These are phyloP conservation scores for Megacollybia marginata DNA, from an alignment of 768 basidiomycete species.

Conservation along the genomic window DNA sequence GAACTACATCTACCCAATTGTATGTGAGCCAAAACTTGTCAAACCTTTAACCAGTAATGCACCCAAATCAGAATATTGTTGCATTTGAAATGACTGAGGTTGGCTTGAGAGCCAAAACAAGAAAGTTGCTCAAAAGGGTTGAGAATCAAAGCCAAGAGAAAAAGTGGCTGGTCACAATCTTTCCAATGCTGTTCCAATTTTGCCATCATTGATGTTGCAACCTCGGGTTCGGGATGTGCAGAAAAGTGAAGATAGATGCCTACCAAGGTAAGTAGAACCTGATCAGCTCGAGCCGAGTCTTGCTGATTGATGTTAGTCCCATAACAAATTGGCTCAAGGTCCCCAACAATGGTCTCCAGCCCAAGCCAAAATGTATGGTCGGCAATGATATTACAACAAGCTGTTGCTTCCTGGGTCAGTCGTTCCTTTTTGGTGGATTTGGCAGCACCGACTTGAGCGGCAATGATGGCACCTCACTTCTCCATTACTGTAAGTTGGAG, in stretches of 20 bases:
- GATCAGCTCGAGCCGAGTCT: slow-evolving; percentile 2
- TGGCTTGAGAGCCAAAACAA: slow-evolving; percentile 1
- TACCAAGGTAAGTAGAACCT: slow-evolving; percentile 3
- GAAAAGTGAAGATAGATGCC: slow-evolving; percentile 6
- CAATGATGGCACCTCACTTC: slow-evolving; percentile 1
- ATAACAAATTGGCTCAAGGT: slow-evolving; percentile 8
- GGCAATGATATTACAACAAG: not conserved
- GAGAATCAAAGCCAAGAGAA: slow-evolving; percentile 2
- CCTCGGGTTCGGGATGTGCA: not conserved
- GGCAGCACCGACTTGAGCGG: slow-evolving; percentile 6
- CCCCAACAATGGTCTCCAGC: slow-evolving; percentile 1
- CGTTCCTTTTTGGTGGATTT: not conserved
- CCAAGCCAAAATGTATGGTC: slow-evolving; percentile 2
- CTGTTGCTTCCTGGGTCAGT: not conserved
- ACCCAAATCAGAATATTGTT: not conserved
- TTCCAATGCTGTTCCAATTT: slow-evolving; percentile 7
- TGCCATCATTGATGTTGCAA: slow-evolving; percentile 1
- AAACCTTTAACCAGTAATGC: too few relatives aligned
- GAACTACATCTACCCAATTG: too few relatives aligned
- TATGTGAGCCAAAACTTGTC: too few relatives aligned
- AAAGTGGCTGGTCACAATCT: too few relatives aligned
- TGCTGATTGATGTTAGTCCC: slow-evolving; percentile 4
- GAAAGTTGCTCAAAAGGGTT: slow-evolving; percentile 5
- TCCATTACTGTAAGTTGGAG: not conserved
- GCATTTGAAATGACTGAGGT: not conserved